phyloP scores from a whole-genome alignment of 805 yeast genomes.

The Wickerhamiella azyma region DNA sequence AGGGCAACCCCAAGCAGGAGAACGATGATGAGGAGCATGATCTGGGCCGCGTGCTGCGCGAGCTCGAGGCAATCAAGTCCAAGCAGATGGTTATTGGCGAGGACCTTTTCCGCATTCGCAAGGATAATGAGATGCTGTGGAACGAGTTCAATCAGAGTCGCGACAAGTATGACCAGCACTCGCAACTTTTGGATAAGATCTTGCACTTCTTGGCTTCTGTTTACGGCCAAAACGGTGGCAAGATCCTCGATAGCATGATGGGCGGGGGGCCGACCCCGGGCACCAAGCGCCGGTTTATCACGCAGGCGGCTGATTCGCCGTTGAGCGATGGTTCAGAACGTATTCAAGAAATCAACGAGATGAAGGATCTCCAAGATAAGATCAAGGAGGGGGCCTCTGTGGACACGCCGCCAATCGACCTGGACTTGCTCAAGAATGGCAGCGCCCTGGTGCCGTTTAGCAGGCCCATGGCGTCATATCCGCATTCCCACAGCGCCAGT shows the following conservation, averaged over 20 bases:
- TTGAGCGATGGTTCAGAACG: conserved; percentile 4
- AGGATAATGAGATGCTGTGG: conserved; percentile 87
- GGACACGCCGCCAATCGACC: background rate
- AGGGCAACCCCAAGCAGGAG: conserved; percentile 30
- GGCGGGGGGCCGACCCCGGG: conserved; percentile 14
- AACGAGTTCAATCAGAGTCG: conserved; percentile 71
- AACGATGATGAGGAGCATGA: conserved; percentile 32
- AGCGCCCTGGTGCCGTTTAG: conserved; percentile 8
- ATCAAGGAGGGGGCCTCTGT: conserved; percentile 13
- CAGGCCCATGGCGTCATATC: conserved; percentile 4
- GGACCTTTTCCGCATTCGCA: conserved; percentile 67
- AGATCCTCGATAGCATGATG: conserved; percentile 22
- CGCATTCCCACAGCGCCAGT: too few relatives aligned
- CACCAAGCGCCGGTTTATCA: conserved; percentile 16
- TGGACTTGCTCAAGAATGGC: background rate
- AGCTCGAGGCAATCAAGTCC: conserved; percentile 59
- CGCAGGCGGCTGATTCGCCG: conserved; percentile 15
- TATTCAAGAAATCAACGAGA: conserved; percentile 17
- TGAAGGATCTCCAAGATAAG: conserved; percentile 19
- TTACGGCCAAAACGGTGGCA: conserved; percentile 50
- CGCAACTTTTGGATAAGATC: conserved; percentile 78
- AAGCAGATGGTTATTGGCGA: conserved; percentile 74
- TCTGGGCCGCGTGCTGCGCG: conserved; percentile 43
- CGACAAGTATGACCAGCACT: conserved; percentile 73
- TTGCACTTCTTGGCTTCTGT: conserved; percentile 75